Base-by-base conservation (phyloP, 495 filamentous ascomycete genomes). In the Aspergillus conjunctus region DNA sequence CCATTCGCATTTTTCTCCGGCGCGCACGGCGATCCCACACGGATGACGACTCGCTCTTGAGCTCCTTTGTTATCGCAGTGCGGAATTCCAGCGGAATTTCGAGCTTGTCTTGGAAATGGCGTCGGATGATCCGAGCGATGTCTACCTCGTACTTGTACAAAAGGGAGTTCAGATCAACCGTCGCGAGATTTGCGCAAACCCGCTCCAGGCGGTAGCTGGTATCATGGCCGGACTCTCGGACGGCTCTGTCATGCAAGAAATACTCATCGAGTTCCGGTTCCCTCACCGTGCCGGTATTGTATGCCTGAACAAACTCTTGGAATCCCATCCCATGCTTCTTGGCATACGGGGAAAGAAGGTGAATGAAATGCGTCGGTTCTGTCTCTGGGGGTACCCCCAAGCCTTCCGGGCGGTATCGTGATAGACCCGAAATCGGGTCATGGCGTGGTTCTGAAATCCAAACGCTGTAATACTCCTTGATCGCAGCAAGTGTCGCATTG, bases 71-170 rank as follows among this genome's bases (percentile, higher is more conserved):
- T 26, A 73, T 71, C 8, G 68, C 56, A 15, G 83, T 81, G 56
- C 87, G 88, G 78, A 91, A 96, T 63, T 94, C 92, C 1, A 75
- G 76, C 0, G 95, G 93, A 30, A 98, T 86, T 7, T 79, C 73
- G 1, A 98, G 81, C 61, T 80, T 82, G 69, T 97, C 92, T 32
- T 84, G 81, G 74, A 98, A 98, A 66, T 89, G 77, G 43, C 78
- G 87, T 33, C 90, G 89, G 66, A 98, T 96, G 30, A 86, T 86
- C 56, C 87, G 84, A 1, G 89, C 85, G 56, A 98, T 96, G 68
- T 98, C 95, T 26, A 83, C 86, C 72, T 98, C 94, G 73, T 96
- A 96, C 73, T 97, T 97, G 82, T 93, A 98, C 26, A 98, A 79
- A 8, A 96, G 78, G 30, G 92, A 91, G 74, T 98, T 97, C 37